These are phyloP conservation scores for Paspalum notatum DNA, from an alignment of 176 grass and related monocot genomes.

Conservation along the genomic window DNA sequence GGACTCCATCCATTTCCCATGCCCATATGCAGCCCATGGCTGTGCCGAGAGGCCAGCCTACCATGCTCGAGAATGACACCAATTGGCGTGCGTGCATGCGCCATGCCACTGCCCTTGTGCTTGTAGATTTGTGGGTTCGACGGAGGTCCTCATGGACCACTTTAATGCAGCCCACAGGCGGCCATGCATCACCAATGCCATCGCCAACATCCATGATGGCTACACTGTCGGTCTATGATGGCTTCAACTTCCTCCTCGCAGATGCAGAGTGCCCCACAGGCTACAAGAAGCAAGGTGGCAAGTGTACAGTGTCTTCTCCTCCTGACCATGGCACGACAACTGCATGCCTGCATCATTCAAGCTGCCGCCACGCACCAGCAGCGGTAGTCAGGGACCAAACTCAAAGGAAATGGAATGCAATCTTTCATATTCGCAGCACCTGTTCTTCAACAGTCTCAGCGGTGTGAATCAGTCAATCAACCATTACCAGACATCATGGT, in stretches of 20 bases:
- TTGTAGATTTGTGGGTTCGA: neutral
- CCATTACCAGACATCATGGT: neutral
- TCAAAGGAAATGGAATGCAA: neutral
- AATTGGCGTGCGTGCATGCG: neutral
- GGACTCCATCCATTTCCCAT: neutral
- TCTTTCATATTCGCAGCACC: neutral
- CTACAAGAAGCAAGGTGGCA: neutral
- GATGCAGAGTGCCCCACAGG: neutral
- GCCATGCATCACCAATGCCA: neutral
- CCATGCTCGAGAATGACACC: neutral
- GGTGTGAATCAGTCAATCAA: no score
- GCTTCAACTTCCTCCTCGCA: constrained; percentile 15
- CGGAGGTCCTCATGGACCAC: neutral
- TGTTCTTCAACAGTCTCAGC: neutral
- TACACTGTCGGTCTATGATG: neutral
- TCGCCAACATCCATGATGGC: neutral
- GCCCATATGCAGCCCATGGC: neutral
- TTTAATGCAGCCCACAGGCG: neutral
- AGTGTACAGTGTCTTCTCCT: constrained; percentile 4
- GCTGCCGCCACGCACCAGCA: neutral
- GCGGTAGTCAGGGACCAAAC: neutral
- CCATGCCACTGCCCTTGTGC: neutral
- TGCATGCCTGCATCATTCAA: neutral
- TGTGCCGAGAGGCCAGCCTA: neutral
- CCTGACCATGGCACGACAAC: neutral